A percentile compares a stretch with the other conserved stretches of the same genome.
phyloP scores from a whole-genome alignment of 73 alveolate genomes.

The Blepharisma japonicum region DNA sequence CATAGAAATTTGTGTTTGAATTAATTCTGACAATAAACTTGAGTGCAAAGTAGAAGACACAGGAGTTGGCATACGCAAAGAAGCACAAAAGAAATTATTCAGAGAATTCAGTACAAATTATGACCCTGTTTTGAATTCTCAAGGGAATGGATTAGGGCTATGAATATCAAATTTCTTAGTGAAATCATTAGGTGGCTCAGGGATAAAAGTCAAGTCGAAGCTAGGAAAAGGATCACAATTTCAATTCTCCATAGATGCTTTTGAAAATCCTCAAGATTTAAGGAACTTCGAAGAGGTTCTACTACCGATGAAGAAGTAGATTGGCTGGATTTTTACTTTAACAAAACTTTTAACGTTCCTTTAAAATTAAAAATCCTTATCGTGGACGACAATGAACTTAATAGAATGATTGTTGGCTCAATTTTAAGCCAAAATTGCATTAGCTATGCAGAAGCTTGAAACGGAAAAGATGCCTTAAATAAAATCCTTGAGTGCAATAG shows the following conservation, averaged over 20 bases:
- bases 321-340: no score
- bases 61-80: slow-evolving; percentile 5
- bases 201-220: slow-evolving; percentile 8
- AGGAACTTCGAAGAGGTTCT: no score
- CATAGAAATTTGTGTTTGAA: not conserved
- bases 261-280: no score
- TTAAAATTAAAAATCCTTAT: not conserved
- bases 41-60: slow-evolving; percentile 5
- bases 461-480: slow-evolving; percentile 11
- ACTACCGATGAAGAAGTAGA: no score
- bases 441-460: not conserved
- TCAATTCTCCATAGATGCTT: not conserved
- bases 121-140: not conserved
- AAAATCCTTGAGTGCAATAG: not conserved
- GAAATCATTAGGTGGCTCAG: not conserved
- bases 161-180: slow-evolving; percentile 2
- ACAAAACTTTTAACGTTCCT: no score
- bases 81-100: not conserved
- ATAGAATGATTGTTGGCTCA: not conserved
- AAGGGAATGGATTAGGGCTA: slow-evolving; percentile 22
- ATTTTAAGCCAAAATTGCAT: not conserved
- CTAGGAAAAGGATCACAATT: slow-evolving; percentile 1
- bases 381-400: not conserved
- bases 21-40: not conserved
- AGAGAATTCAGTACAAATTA: not conserved